Evolutionary conservation across 2,329 filamentous ascomycete species (phyloP).

Genomic region (Hawksworthiomyces lignivorus): DNA sequence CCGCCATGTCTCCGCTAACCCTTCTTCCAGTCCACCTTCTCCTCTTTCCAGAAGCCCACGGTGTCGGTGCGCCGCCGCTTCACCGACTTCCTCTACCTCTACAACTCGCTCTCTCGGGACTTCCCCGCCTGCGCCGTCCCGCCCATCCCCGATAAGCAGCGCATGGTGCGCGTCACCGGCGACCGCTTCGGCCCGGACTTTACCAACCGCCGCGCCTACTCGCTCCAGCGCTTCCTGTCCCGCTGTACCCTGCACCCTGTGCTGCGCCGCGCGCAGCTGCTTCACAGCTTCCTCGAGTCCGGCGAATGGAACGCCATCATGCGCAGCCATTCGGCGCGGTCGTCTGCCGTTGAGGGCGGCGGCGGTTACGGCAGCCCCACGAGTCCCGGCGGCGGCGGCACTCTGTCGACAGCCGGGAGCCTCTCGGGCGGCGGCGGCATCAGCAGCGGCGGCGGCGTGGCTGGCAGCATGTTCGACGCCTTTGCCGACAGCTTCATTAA

Average conservation of each 20-base stretch:
- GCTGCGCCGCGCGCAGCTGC: conserved; percentile 70
- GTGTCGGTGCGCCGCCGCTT: conserved; percentile 83
- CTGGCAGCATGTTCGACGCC: conserved; percentile 67
- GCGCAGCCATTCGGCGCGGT: conserved; percentile 65
- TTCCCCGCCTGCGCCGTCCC: conserved; percentile 90
- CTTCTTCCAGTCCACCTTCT: conserved; percentile 72
- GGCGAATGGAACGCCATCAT: conserved; percentile 96
- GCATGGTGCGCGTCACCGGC: conserved; percentile 96
- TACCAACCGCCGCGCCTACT: conserved; percentile 79
- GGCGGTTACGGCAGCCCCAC: conserved; percentile 26
- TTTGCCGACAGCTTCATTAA: conserved; percentile 96
- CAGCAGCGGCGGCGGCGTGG: conserved; percentile 30
- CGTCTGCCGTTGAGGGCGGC: conserved; percentile 43
- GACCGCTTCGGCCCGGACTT: conserved; percentile 94
- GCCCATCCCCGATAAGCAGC: conserved; percentile 94
- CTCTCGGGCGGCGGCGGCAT: conserved; percentile 40
- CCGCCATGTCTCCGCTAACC: too few relatives aligned
- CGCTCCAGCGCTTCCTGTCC: conserved; percentile 82
- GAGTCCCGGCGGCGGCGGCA: conserved; percentile 38
- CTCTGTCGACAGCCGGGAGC: conserved; percentile 37
- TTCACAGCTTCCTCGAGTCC: conserved; percentile 87
- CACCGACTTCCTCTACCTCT: conserved; percentile 96
- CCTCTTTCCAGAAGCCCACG: conserved; percentile 76
- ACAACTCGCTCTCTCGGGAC: conserved; percentile 79
- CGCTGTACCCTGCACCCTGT: conserved; percentile 83